A percentile compares a stretch with the other conserved stretches of the same genome.
These are phyloP conservation scores for Urostyla sp. DNA, from an alignment of 73 alveolate species.

Conservation along the genomic window DNA sequence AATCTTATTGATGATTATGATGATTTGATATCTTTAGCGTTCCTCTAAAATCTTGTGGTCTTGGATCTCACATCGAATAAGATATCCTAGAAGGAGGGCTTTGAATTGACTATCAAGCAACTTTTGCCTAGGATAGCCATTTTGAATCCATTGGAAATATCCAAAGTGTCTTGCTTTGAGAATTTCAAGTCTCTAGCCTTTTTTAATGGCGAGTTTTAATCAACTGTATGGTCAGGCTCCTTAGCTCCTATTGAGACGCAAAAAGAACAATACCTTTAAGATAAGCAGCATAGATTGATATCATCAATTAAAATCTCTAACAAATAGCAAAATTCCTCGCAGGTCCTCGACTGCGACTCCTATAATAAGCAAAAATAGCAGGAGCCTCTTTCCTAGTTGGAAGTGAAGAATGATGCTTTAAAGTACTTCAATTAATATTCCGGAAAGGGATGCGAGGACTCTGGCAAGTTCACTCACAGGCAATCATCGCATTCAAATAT, in stretches of 20 bases:
- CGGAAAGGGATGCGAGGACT: neutral
- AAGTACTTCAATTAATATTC: conserved; percentile 24
- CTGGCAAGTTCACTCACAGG: neutral
- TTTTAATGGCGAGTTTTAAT: neutral
- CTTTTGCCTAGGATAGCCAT: conserved; percentile 15
- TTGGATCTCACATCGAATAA: conserved; percentile 7
- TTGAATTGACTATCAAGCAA: neutral
- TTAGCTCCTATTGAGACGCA: neutral
- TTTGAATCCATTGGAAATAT: neutral
- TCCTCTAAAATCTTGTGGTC: conserved; percentile 7
- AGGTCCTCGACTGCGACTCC: neutral
- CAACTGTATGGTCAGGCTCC: neutral
- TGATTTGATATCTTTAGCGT: conserved; percentile 34
- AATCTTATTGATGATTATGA: conserved; percentile 17
- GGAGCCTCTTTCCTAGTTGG: neutral
- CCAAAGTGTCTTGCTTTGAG: conserved; percentile 39
- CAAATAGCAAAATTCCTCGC: neutral
- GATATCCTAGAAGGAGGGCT: neutral
- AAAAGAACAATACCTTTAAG: neutral
- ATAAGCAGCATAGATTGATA: neutral
- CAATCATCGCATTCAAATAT: neutral
- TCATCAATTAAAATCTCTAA: neutral
- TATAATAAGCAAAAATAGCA: conserved; percentile 6
- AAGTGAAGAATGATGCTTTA: conserved; percentile 14
- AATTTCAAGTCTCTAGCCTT: conserved; percentile 30